A percentile compares a stretch with the other conserved stretches of the same genome.
phyloP scores from a whole-genome alignment of 106 monocot species.

The Apostasia ramifera region DNA sequence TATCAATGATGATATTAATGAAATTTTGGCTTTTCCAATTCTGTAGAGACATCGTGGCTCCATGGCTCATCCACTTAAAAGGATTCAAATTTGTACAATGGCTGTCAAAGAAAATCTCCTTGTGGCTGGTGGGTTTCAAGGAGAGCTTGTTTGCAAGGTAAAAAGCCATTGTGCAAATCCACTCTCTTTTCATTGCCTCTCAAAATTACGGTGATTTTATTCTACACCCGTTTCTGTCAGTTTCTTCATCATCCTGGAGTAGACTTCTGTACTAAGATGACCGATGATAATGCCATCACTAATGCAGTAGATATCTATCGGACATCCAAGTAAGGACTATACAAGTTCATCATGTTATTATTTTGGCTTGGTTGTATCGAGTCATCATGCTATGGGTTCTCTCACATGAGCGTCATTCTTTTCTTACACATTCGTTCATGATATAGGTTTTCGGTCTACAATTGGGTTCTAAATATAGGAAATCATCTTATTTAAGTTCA shows the following conservation, averaged over 20 bases:
- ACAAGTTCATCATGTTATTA: neutral
- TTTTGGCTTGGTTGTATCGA: neutral
- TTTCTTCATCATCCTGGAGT: slow-evolving; percentile 52
- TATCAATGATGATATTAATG: no score
- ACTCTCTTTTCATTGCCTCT: neutral
- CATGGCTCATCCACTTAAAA: slow-evolving; percentile 30
- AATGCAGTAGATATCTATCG: slow-evolving; percentile 67
- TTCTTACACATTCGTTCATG: no score
- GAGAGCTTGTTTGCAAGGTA: slow-evolving; percentile 93
- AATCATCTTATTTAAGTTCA: no score
- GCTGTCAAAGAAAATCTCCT: slow-evolving; percentile 58
- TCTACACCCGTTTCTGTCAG: slow-evolving; percentile 21
- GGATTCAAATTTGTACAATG: slow-evolving; percentile 77
- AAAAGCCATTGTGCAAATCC: neutral
- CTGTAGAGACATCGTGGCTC: slow-evolving; percentile 36
- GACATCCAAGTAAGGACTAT: slow-evolving; percentile 36
- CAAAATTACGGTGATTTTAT: neutral
- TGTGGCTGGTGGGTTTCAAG: slow-evolving; percentile 84
- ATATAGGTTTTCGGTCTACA: no score
- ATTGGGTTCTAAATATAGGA: no score
- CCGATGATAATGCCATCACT: slow-evolving; percentile 80
- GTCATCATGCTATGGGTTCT: no score
- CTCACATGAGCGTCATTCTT: no score
- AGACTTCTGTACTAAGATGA: slow-evolving; percentile 51
- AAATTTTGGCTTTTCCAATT: neutral